These are phyloP conservation scores for Picea sitchensis DNA, from an alignment of 75 land plant genomes.

Conservation along the genomic window DNA sequence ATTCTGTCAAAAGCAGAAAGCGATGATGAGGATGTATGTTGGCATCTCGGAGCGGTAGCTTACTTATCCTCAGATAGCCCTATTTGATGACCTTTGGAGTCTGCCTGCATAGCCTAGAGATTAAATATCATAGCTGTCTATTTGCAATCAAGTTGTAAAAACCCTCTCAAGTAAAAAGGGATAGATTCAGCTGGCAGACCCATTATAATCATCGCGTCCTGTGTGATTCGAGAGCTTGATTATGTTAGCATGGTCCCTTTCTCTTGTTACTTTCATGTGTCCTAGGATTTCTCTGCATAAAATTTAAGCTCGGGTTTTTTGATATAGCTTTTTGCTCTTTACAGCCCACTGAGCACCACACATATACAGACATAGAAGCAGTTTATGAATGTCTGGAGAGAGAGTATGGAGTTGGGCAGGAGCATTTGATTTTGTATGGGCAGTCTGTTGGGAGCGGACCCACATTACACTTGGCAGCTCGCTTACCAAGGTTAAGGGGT, in stretches of 20 bases:
- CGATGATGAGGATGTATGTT: too few relatives aligned
- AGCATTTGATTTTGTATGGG: constrained; percentile 81
- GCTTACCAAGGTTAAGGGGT: constrained; percentile 65
- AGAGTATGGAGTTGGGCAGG: constrained; percentile 80
- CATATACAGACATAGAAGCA: constrained; percentile 90
- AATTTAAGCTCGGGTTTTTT: neutral
- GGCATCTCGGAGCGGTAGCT: too few relatives aligned
- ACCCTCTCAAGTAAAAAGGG: too few relatives aligned
- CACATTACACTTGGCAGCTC: constrained; percentile 75
- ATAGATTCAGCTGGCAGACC: too few relatives aligned
- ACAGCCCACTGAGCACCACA: constrained; percentile 81
- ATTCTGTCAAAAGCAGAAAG: too few relatives aligned
- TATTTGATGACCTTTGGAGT: too few relatives aligned
- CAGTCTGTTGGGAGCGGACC: constrained; percentile 97
- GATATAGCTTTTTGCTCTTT: constrained; percentile 9
- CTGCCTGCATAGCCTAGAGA: neutral
- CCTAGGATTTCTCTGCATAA: neutral
- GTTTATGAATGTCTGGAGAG: constrained; percentile 71
- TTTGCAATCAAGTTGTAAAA: neutral
- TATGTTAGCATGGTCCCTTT: neutral
- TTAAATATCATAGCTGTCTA: neutral
- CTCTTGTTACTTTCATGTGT: neutral
- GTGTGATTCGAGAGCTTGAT: too few relatives aligned
- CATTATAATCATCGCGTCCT: too few relatives aligned
- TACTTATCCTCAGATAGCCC: too few relatives aligned